These are phyloP conservation scores for Penicillium frequentans DNA, from an alignment of 2,329 filamentous ascomycete genomes.

Conservation along the genomic window DNA sequence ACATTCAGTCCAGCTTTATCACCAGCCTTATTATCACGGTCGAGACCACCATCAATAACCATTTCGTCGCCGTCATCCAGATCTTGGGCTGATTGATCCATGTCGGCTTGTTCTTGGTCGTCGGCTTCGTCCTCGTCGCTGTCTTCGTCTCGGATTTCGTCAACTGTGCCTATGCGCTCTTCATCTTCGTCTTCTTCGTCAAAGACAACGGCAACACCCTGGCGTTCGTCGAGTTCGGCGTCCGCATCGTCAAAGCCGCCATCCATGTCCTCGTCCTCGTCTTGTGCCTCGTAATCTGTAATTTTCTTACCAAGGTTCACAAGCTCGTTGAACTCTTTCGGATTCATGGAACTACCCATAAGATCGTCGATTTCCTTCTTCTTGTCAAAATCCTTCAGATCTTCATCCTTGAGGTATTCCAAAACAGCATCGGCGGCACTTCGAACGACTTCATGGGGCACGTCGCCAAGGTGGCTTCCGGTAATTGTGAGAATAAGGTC, in stretches of 20 bases:
- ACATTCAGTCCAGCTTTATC: constrained; percentile 58
- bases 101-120: constrained; percentile 58
- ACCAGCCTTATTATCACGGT: constrained; percentile 43
- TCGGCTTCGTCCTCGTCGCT: constrained; percentile 77
- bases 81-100: constrained; percentile 47
- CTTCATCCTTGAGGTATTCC: constrained; percentile 91
- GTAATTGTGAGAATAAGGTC: constrained; percentile 92
- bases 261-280: constrained; percentile 87
- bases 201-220: constrained; percentile 97
- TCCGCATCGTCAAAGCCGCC: constrained; percentile 67
- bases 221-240: constrained; percentile 83
- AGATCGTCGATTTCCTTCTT: constrained; percentile 97
- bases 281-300: constrained; percentile 94
- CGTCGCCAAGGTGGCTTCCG: constrained; percentile 84
- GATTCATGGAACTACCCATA: constrained; percentile 74
- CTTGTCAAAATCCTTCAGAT: constrained; percentile 95
- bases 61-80: constrained; percentile 65
- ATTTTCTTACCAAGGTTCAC: constrained; percentile 98
- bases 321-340: constrained; percentile 95
- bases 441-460: constrained; percentile 84
- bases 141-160: constrained; percentile 83
- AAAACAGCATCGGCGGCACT: constrained; percentile 91
- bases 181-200: constrained; percentile 89
- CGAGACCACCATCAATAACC: constrained; percentile 71
- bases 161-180: constrained; percentile 71